A percentile compares a stretch with the other conserved stretches of the same genome.
These are phyloP conservation scores for Boletus calvinii DNA, from an alignment of 1,284 basidiomycete species.

Conservation along the genomic window DNA sequence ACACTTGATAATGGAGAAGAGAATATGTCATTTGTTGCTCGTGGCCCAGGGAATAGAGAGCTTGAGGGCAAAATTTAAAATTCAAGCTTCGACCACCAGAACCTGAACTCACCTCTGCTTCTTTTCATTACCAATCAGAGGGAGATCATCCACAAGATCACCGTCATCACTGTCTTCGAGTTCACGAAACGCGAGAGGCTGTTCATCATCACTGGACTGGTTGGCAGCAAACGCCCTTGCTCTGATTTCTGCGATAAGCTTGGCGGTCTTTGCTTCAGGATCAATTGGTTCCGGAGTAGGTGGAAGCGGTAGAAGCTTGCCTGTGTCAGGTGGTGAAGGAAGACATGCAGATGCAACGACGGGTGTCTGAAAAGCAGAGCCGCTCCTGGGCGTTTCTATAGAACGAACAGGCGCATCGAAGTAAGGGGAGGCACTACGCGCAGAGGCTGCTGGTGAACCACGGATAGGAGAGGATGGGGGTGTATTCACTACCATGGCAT, in stretches of 20 bases:
- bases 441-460: neutral
- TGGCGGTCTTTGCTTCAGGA: constrained; percentile 48
- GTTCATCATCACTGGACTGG: constrained; percentile 44
- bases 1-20: constrained; percentile 30
- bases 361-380: constrained; percentile 11
- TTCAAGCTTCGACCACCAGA: neutral
- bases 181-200: constrained; percentile 41
- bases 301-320: constrained; percentile 28
- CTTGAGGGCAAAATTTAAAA: constrained; percentile 10
- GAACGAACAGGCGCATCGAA: constrained; percentile 1
- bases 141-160: constrained; percentile 32
- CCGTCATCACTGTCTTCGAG: constrained; percentile 52
- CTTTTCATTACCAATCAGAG: constrained; percentile 16
- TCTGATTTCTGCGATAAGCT: constrained; percentile 62
- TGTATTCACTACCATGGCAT: constrained; percentile 32
- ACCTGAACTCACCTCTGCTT: constrained; percentile 20
- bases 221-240: constrained; percentile 48
- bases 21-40: constrained; percentile 5
- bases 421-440: neutral
- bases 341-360: constrained; percentile 24
- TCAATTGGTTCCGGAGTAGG: constrained; percentile 46
- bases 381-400: neutral
- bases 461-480: constrained; percentile 8
- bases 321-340: constrained; percentile 39
- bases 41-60: neutral